phyloP scores from a whole-genome alignment of 139 green algal genomes.

The Dunaliella primolecta region DNA sequence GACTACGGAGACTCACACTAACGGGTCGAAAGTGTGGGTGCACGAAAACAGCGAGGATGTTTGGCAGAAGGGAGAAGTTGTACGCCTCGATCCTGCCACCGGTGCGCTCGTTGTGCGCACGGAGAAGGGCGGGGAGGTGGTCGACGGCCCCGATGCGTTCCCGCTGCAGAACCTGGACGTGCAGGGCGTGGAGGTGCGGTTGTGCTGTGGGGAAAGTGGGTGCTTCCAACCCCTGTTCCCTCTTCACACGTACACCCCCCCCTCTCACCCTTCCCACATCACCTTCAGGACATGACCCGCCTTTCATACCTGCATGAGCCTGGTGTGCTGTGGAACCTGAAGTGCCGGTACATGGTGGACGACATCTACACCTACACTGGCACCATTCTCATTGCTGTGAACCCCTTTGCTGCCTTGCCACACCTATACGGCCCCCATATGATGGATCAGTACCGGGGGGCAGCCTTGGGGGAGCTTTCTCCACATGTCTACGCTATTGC shows the following conservation, averaged over 20 bases:
- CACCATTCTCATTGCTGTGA: constrained; percentile 91
- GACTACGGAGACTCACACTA: constrained; percentile 63
- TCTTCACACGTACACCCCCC: background rate
- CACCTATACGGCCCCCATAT: constrained; percentile 89
- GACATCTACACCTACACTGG: constrained; percentile 96
- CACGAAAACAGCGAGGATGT: constrained; percentile 47
- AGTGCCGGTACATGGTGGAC: constrained; percentile 75
- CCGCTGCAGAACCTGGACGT: constrained; percentile 77
- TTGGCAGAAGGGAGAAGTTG: constrained; percentile 79
- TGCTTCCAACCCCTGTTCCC: background rate
- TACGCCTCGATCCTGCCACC: constrained; percentile 45
- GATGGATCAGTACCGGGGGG: constrained; percentile 89
- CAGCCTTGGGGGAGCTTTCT: constrained; percentile 83
- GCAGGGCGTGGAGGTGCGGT: constrained; percentile 70
- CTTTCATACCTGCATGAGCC: constrained; percentile 97
- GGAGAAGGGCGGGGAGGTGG: constrained; percentile 45
- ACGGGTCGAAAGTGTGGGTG: constrained; percentile 75
- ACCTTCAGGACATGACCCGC: constrained; percentile 93
- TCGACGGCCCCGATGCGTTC: constrained; percentile 58
- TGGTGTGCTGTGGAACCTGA: constrained; percentile 89
- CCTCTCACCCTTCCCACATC: background rate
- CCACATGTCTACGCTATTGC: constrained; percentile 93
- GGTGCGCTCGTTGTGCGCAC: constrained; percentile 49
- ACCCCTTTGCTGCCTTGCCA: constrained; percentile 79
- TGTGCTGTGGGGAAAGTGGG: background rate